Evolutionary conservation across 805 yeast genomes (phyloP), one percentile per base, ranked within the genome.

Genomic region (Ogataea paradorogensis): DNA sequence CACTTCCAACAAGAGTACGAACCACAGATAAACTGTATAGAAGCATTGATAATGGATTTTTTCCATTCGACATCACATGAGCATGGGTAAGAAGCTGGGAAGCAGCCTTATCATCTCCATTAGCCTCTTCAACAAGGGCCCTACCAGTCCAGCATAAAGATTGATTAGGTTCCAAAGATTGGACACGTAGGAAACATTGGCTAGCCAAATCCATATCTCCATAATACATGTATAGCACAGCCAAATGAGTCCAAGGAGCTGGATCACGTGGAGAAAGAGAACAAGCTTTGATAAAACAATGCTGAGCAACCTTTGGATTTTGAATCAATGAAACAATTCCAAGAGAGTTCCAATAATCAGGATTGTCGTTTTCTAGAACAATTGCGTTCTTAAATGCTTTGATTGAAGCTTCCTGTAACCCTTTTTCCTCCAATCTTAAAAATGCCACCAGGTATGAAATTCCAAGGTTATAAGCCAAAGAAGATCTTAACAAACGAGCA

Each of bases 221-320:
- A 40, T 73, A 70, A 22, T 75, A 69, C 42, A 91, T 63, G 50
- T 85, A 90, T 25, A 93, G 66, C 6, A 84, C 74, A 0, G 95
- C 96, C 42, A 93, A 65, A 51, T 87, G 86, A 11, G 81, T 73
- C 96, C 97, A 93, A 5, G 81, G 73, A 13, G 65, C 65, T 3
- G 82, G 75, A 40, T 84, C 85, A 38, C 77, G 76, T 6, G 84
- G 76, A 33, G 85, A 82, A 27, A 89, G 62, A 0, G 85, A 71
- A 2, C 81, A 64, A 0, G 97, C 90, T 47, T 86, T 83, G 51
- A 93, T 84, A 52, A 85, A 87, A 59, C 96, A 88, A 63, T 93
- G 99, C 62, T 93, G 99, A 0, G 97, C 70, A 6, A 87, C 84
- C 33, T 75, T 73, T 0, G 91, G 81, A 48, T 79, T 84, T 4